Percentiles rank a stretch among this genome's conserved stretches.
phyloP scores from a whole-genome alignment of 129 eudicot species.

The Calendula officinalis region DNA sequence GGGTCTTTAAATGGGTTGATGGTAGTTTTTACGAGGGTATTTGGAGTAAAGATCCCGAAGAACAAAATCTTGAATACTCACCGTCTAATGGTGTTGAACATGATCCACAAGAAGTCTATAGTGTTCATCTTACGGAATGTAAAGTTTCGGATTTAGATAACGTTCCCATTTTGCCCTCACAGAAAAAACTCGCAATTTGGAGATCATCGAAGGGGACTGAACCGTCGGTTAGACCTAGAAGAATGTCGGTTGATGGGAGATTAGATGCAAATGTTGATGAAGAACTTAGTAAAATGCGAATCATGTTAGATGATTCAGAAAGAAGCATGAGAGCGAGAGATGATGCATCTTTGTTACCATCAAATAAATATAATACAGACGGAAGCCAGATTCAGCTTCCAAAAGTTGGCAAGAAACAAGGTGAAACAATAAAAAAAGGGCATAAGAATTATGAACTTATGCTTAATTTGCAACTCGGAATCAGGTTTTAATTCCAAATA shows the following conservation, averaged over 20 bases:
- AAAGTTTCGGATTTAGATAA: slow-evolving; percentile 57
- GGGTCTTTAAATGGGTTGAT: slow-evolving; percentile 50
- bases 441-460: slow-evolving; percentile 84
- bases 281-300: slow-evolving; percentile 43
- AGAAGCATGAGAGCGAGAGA: slow-evolving; percentile 38
- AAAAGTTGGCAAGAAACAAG: slow-evolving; percentile 59
- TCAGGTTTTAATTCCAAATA: slow-evolving; percentile 47
- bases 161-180: slow-evolving; percentile 73
- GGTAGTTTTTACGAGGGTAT: slow-evolving; percentile 66
- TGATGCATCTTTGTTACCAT: slow-evolving; percentile 34
- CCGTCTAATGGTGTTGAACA: slow-evolving; percentile 46
- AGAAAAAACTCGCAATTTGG: slow-evolving; percentile 86
- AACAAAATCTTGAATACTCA: slow-evolving; percentile 53
- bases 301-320: slow-evolving; percentile 42
- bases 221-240: slow-evolving; percentile 49
- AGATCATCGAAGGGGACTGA: slow-evolving; percentile 56
- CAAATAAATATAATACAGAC: slow-evolving; percentile 26
- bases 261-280: slow-evolving; percentile 52
- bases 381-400: slow-evolving; percentile 57
- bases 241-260: slow-evolving; percentile 85
- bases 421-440: slow-evolving; percentile 67
- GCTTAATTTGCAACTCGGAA: slow-evolving; percentile 84
- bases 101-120: slow-evolving; percentile 66
- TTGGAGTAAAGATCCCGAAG: slow-evolving; percentile 68
- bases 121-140: slow-evolving; percentile 46